phyloP scores from a whole-genome alignment of 805 yeast species.

The Candida ovalis region DNA sequence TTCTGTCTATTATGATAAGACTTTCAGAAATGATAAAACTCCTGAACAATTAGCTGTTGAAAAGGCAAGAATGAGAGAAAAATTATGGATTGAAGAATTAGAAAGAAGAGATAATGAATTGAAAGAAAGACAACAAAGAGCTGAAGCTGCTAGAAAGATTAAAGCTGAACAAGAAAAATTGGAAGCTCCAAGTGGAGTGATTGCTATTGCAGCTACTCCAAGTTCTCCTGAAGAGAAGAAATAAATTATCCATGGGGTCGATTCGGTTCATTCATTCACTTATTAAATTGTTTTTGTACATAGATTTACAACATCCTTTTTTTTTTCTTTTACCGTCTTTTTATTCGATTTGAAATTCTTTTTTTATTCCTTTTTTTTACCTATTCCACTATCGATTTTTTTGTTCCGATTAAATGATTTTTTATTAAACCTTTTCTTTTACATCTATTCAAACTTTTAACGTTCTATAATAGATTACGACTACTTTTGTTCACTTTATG shows the following conservation, averaged over 20 bases:
- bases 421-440: too few species aligned
- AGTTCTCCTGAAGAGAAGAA: neutral
- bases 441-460: neutral
- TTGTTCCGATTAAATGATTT: neutral
- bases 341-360: neutral
- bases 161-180: conserved; percentile 27
- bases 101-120: conserved; percentile 81
- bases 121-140: conserved; percentile 62
- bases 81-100: conserved; percentile 83
- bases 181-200: neutral
- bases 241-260: too few species aligned
- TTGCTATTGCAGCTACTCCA: conserved; percentile 17
- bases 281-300: neutral
- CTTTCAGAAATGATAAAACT: conserved; percentile 40
- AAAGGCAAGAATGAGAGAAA: conserved; percentile 82
- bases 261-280: neutral
- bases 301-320: neutral
- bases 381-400: neutral
- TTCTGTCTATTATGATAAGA: conserved; percentile 61
- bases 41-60: conserved; percentile 65
- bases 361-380: neutral
- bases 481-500: neutral
- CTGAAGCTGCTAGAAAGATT: conserved; percentile 53
- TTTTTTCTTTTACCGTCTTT: neutral
- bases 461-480: neutral